Base-by-base conservation (phyloP, 495 filamentous ascomycete genomes). In the Penicillium daleae region DNA sequence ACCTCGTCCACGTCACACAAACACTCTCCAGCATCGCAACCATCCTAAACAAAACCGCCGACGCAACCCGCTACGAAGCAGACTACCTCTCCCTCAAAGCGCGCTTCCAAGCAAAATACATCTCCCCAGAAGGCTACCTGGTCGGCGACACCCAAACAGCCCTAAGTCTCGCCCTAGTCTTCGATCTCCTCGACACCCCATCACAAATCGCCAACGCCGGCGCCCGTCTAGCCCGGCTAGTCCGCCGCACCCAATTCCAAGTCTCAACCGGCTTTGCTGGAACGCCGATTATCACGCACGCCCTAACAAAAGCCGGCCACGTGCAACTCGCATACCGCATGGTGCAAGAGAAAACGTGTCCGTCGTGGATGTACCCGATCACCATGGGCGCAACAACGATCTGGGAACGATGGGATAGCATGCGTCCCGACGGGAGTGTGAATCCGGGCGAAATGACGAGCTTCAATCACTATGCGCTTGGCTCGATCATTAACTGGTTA, bases 41-140 rank as follows among this genome's bases (percentile, higher is more conserved):
- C 93, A 15, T 93, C 92, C 10, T 94, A 77, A 39, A 90, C 75
- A 64, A 97, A 91, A 10, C 90, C 75, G 22, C 91, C 87, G 0
- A 92, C 94, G 31, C 83, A 78, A 55, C 95, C 74, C 22, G 85
- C 71, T 19, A 96, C 9, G 62, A 71, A 13, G 15, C 31, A 12
- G 71, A 74, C 22, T 70, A 68, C 6, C 12, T 50, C 2, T 56
- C 61, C 6, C 64, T 82, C 1, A 76, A 73, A 33, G 44, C 57
- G 0, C 64, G 73, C 0, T 86, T 81, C 64, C 74, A 76, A 32
- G 26, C 66, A 0, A 71, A 78, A 13, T 85, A 81, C 68, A 73
- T 84, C 9, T 71, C 70, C 0, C 51, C 69, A 0, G 62, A 70
- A 8, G 82, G 78, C 0, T 64, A 52, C 4, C 66, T 85, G 3